Conservation (phyloP, 768 basidiomycete genomes). For the Tricholomella constricta region DNA sequence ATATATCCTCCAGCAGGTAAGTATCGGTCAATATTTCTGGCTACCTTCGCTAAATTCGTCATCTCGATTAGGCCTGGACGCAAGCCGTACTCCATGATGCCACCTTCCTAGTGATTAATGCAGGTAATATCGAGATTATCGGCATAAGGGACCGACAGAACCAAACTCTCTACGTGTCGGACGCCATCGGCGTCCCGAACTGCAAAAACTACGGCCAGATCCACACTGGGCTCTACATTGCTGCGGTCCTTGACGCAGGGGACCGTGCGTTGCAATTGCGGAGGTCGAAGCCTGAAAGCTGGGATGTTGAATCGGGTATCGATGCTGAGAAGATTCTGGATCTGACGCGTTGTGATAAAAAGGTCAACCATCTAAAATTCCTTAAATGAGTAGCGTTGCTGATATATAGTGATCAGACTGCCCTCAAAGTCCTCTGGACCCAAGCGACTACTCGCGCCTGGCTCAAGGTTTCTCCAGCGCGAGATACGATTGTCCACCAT, state of each 20-base stretch:
- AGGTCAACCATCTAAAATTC: too few relatives aligned
- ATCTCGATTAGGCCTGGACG: constrained; percentile 4
- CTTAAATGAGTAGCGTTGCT: too few relatives aligned
- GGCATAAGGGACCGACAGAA: background rate
- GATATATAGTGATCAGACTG: too few relatives aligned
- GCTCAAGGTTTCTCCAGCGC: too few relatives aligned
- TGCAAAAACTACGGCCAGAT: constrained; percentile 1
- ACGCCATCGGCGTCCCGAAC: background rate
- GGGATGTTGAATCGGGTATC: background rate
- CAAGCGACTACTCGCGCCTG: too few relatives aligned
- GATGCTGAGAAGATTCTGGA: background rate
- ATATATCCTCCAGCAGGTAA: constrained; percentile 5
- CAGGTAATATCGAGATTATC: constrained; percentile 8
- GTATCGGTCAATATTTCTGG: background rate
- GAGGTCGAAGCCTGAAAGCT: background rate
- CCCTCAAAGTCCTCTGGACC: too few relatives aligned
- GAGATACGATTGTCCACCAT: too few relatives aligned
- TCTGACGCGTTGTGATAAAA: too few relatives aligned
- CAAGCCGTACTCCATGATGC: constrained; percentile 4
- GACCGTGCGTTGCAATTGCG: background rate
- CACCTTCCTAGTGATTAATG: constrained; percentile 6
- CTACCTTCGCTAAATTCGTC: too few relatives aligned
- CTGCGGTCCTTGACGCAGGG: background rate
- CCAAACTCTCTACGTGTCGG: constrained; percentile 6
- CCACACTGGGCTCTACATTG: constrained; percentile 1